A percentile compares a stretch with the other conserved stretches of the same genome.
Conservation (phyloP, 75 land plant species). For the Pseudotsuga menziesii region DNA sequence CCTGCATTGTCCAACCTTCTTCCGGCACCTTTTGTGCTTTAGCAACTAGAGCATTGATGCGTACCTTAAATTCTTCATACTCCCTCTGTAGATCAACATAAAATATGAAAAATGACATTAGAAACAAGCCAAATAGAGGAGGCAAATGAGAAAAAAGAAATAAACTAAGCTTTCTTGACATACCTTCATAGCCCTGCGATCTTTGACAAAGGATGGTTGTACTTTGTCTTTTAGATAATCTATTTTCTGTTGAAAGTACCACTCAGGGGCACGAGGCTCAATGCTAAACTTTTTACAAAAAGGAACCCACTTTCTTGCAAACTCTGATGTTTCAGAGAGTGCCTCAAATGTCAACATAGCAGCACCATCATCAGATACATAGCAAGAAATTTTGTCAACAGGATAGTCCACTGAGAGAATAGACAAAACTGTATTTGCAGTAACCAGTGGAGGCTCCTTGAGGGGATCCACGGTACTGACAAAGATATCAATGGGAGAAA, state of each 20-base stretch:
- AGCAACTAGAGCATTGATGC: slow-evolving; percentile 68
- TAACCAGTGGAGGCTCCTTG: slow-evolving; percentile 54
- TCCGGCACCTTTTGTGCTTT: slow-evolving; percentile 71
- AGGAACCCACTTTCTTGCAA: slow-evolving; percentile 81
- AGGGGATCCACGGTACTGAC: slow-evolving; percentile 61
- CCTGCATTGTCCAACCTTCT: slow-evolving; percentile 83
- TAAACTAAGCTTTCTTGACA: background rate
- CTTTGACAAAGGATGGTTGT: slow-evolving; percentile 56
- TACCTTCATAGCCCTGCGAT: slow-evolving; percentile 75
- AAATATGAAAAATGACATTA: background rate
- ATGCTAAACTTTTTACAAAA: slow-evolving; percentile 69
- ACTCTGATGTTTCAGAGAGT: slow-evolving; percentile 67
- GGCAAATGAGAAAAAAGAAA: background rate
- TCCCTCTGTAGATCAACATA: slow-evolving; percentile 52
- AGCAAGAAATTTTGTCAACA: slow-evolving; percentile 55
- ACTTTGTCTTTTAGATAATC: slow-evolving; percentile 78
- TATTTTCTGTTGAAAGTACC: slow-evolving; percentile 64
- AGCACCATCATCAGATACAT: slow-evolving; percentile 64
- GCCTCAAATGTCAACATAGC: slow-evolving; percentile 65
- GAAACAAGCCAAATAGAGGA: background rate
- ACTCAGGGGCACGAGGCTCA: slow-evolving; percentile 77
- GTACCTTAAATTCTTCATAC: slow-evolving; percentile 76
- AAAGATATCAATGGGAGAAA: slow-evolving; percentile 33
- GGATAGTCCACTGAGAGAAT: slow-evolving; percentile 52
- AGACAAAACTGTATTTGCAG: slow-evolving; percentile 55